phyloP scores from a whole-genome alignment of 2,329 filamentous ascomycete genomes.

The Rhynchosporium secalis region DNA sequence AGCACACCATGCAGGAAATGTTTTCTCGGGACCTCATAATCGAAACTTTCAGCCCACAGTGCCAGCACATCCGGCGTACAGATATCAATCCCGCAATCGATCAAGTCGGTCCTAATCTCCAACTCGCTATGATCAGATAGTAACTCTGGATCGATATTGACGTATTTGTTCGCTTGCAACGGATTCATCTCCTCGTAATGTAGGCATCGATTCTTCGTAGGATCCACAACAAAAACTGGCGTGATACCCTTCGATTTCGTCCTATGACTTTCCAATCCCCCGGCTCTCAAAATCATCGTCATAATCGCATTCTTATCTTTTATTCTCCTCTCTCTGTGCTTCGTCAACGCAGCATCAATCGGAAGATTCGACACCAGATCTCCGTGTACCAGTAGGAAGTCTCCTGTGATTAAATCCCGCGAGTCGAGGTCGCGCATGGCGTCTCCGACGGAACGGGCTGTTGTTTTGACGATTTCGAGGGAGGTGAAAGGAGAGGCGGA shows the following conservation, averaged over 20 bases:
- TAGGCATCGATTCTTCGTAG: conserved; percentile 75
- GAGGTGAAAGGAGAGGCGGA: conserved; percentile 69
- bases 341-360: conserved; percentile 75
- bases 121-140: conserved; percentile 71
- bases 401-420: conserved; percentile 79
- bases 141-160: conserved; percentile 78
- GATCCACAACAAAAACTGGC: conserved; percentile 85
- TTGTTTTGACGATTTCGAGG: conserved; percentile 81
- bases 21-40: conserved; percentile 85
- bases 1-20: conserved; percentile 91
- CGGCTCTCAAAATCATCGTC: conserved; percentile 88
- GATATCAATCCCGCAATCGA: conserved; percentile 95
- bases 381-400: conserved; percentile 91
- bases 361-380: conserved; percentile 89
- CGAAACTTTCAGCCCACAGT: conserved; percentile 95
- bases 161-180: conserved; percentile 61
- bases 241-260: conserved; percentile 75
- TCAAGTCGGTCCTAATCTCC: conserved; percentile 81
- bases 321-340: conserved; percentile 76
- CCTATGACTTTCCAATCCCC: conserved; percentile 66
- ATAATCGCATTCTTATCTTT: conserved; percentile 94
- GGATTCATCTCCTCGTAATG: conserved; percentile 92
- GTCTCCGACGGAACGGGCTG: conserved; percentile 85
- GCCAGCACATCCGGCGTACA: conserved; percentile 95
- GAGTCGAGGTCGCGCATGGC: conserved; percentile 92